A percentile compares a stretch with the other conserved stretches of the same genome.
These are phyloP conservation scores for Globisporangium uncinulatum DNA, from an alignment of 352 stramenopile species.

Conservation along the genomic window DNA sequence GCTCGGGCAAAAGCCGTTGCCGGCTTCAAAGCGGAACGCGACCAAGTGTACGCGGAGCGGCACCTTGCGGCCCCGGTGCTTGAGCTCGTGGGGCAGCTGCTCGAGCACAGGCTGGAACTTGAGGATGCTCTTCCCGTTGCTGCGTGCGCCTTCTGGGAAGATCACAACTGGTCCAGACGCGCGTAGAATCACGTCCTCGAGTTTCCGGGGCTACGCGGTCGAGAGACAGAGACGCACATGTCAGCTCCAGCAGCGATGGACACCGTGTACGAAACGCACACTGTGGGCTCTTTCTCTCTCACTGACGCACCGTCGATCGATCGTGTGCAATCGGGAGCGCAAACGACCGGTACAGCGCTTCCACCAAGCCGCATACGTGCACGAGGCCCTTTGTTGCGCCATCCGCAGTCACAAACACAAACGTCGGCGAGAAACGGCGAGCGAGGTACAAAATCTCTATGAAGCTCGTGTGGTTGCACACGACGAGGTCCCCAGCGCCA, in stretches of 20 bases:
- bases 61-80: slow-evolving; percentile 10
- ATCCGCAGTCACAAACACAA: slow-evolving; percentile 60
- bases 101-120: slow-evolving; percentile 67
- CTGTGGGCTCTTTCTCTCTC: too few relatives aligned
- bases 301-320: slow-evolving; percentile 24
- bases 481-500: slow-evolving; percentile 48
- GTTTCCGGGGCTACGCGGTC: slow-evolving; percentile 31
- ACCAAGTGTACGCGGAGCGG: slow-evolving; percentile 57
- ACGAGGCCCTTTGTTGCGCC: slow-evolving; percentile 48
- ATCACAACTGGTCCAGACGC: slow-evolving; percentile 63
- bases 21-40: slow-evolving; percentile 77
- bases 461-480: slow-evolving; percentile 83
- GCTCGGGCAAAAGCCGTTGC: slow-evolving; percentile 60
- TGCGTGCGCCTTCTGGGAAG: slow-evolving; percentile 70
- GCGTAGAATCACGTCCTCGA: slow-evolving; percentile 59
- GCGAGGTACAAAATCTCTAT: slow-evolving; percentile 75
- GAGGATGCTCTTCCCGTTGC: slow-evolving; percentile 76
- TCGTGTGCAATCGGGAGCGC: slow-evolving; percentile 33
- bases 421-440: slow-evolving; percentile 71
- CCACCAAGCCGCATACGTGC: slow-evolving; percentile 55
- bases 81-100: slow-evolving; percentile 31
- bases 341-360: slow-evolving; percentile 59
- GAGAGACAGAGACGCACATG: background rate
- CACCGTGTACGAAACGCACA: background rate
- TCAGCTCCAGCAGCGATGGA: background rate